Base-by-base conservation (phyloP, 1,284 basidiomycete genomes). In the Pterulicium gracile region DNA sequence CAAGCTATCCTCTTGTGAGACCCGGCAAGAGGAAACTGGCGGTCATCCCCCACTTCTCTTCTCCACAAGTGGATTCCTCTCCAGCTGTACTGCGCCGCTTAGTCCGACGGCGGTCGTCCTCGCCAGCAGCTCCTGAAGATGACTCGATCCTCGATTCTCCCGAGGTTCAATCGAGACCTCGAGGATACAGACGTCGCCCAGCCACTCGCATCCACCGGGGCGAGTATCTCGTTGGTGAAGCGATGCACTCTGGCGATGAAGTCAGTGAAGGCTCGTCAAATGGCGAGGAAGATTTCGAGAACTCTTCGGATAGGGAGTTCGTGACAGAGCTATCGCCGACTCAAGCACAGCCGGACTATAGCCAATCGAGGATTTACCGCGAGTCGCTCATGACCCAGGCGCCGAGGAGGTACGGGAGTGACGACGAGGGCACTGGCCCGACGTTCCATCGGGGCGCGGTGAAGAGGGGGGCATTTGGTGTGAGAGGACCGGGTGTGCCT, bases 231-330 rank as follows among this genome's bases (percentile, higher is more conserved):
- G 81, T 83, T 54, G 68, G 73, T 45, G 83, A 79, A 62, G 86
- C 88, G 1, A 66, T 65, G 20, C 86, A 90, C 55, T 88, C 86
- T 14, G 89, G 88, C 18, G 85, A 88, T 51, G 88, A 90, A 55
- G 70, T 71, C 48, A 82, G 79, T 54, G 72, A 68, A 51, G 77
- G 86, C 46, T 67, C 64, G 0, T 80, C 77, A 2, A 67, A 73
- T 48, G 68, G 66, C 35, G 73, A 80, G 50, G 72, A 76, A 21
- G 76, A 77, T 12, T 61, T 69, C 17, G 83, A 81, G 56, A 76
- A 69, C 54, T 84, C 85, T 54, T 75, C 75, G 45, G 88, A 92
- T 57, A 67, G 73, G 27, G 67, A 63, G 50, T 90, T 89, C 60
- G 64, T 89, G 14, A 71, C 77, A 47, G 75, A 82, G 46, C 64